These are phyloP conservation scores for Botrytis medusae DNA, from an alignment of 2,329 filamentous ascomycete genomes.

Conservation along the genomic window DNA sequence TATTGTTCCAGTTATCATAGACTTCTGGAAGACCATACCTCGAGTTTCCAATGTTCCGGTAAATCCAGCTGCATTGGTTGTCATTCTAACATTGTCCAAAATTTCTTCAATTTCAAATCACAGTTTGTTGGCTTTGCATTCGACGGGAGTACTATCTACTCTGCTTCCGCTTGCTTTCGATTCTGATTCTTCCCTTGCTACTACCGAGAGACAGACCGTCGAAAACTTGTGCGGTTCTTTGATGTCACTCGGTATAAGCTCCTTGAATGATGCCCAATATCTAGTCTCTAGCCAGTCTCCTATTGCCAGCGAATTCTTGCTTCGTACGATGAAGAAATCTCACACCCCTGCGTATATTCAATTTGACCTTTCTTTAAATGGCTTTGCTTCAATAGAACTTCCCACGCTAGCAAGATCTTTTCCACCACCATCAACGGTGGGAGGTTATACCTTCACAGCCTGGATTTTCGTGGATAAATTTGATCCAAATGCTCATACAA, in stretches of 20 bases:
- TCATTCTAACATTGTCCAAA: constrained; percentile 48
- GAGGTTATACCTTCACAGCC: constrained; percentile 84
- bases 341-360: constrained; percentile 83
- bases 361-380: constrained; percentile 86
- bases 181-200: constrained; percentile 50
- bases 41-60: constrained; percentile 46
- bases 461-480: constrained; percentile 90
- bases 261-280: constrained; percentile 78
- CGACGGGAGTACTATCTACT: constrained; percentile 67
- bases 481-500: constrained; percentile 83
- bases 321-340: constrained; percentile 72
- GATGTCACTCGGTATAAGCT: constrained; percentile 73
- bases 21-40: constrained; percentile 64
- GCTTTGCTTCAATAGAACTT: constrained; percentile 87
- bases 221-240: constrained; percentile 67
- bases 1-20: constrained; percentile 60
- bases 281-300: constrained; percentile 57
- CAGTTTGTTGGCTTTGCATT: constrained; percentile 71
- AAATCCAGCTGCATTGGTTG: constrained; percentile 59
- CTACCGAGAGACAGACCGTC: constrained; percentile 58
- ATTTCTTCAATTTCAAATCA: constrained; percentile 64
- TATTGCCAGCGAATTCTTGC: constrained; percentile 65
- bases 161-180: constrained; percentile 64
- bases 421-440: constrained; percentile 70
- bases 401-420: constrained; percentile 82